phyloP scores from a whole-genome alignment of 2,329 filamentous ascomycete species.

The Diaporthe longicolla region DNA sequence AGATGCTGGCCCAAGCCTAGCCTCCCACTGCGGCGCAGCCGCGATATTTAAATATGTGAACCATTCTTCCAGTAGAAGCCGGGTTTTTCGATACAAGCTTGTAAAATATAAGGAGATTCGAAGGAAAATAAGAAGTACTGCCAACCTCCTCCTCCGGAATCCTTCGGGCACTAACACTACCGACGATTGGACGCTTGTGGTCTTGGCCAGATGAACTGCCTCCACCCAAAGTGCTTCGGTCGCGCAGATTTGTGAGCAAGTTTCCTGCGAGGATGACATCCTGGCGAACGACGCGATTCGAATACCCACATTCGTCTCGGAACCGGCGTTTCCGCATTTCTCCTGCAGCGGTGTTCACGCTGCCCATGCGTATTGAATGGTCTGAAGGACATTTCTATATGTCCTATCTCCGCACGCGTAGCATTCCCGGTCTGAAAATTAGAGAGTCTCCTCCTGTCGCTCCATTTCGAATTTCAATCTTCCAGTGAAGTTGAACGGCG shows the following conservation, averaged over 20 bases:
- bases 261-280: slow-evolving; percentile 30
- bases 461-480: too few relatives aligned
- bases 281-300: neutral
- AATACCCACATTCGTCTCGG: neutral
- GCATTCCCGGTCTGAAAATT: neutral
- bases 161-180: slow-evolving; percentile 2
- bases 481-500: too few relatives aligned
- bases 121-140: slow-evolving; percentile 21
- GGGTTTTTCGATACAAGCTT: neutral
- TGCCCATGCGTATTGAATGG: neutral
- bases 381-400: neutral
- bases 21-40: neutral
- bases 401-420: neutral
- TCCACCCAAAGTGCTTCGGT: slow-evolving; percentile 17
- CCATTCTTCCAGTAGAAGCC: neutral
- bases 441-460: too few relatives aligned
- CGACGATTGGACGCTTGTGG: slow-evolving; percentile 8
- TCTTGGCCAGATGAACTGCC: slow-evolving; percentile 26
- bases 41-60: neutral
- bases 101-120: neutral
- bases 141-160: slow-evolving; percentile 5
- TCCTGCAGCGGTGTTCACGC: neutral
- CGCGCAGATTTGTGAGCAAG: slow-evolving; percentile 18
- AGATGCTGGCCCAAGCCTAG: neutral
- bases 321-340: neutral